Base-by-base conservation (phyloP, 495 filamentous ascomycete genomes). In the Tuber magnatum region DNA sequence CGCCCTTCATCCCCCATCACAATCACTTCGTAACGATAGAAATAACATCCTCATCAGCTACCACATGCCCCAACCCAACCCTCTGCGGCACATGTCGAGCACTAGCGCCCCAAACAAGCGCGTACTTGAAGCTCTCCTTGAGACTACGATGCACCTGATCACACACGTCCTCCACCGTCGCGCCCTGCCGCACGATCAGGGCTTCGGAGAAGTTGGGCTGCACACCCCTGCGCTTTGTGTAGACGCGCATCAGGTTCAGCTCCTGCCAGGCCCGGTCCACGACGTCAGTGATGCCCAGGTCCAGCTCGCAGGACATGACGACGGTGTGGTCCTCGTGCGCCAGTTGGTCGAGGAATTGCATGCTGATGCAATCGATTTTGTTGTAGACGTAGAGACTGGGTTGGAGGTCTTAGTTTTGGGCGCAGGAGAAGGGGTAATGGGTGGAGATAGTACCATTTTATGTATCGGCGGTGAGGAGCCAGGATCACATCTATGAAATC, bases 401-500 rank as follows among this genome's bases (percentile, higher is more conserved):
- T 61, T 72, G 41, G 72, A 24, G 69, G 48, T 56, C 24, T 79
- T 71, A 79, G 72, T 46, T 38, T 71, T 32, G 12, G 9, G 9
- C 24, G 42, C 4, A 6, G n/a, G 12, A 22, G 44, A 46, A 4
- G 18, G 14, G 18, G 43, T 44, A 44, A 40, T 40, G 39, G 39
- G 39, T 18, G 41, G 43, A 40, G 35, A 40, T 28, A 24, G 16
- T 90, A 85, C 90, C 89, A 79, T 75, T 79, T 79, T 86, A 99
- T 97, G 86, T 99, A 99, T 85, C 96, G 98, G 80, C 96, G 88
- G 86, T 99, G 94, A 82, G 97, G 93, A 81, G 94, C 95, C 94
- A 97, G 98, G 85, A 99, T 97, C 68, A 98, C 94, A 83, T 99
- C 96, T 83, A 99, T 98, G 83, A 99, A 91, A 84, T 99, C 95